Conservation (phyloP, 2,329 filamentous ascomycete species). For the Clarireedia homoeocarpa region DNA sequence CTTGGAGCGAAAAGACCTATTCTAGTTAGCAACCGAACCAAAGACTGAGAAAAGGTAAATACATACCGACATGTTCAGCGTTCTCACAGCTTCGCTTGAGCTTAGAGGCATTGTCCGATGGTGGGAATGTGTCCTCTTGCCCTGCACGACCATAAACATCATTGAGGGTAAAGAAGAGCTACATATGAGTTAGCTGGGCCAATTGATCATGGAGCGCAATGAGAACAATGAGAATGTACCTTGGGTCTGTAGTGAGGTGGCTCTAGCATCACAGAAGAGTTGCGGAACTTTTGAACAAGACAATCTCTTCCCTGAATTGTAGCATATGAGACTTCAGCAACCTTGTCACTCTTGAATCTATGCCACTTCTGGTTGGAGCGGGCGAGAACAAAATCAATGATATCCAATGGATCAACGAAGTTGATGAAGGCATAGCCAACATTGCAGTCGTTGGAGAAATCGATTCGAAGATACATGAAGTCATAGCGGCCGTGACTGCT, state of each 20-base stretch:
- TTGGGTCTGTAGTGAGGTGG: slow-evolving; percentile 75
- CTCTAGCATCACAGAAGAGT: slow-evolving; percentile 93
- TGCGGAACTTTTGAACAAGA: slow-evolving; percentile 89
- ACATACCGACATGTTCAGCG: slow-evolving; percentile 70
- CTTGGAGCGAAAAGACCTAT: slow-evolving; percentile 74
- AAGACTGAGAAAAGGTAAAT: background rate
- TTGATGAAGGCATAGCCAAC: slow-evolving; percentile 98
- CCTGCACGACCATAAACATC: slow-evolving; percentile 55
- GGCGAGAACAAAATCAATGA: slow-evolving; percentile 67
- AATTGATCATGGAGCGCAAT: background rate
- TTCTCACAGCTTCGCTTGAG: slow-evolving; percentile 83
- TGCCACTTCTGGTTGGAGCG: slow-evolving; percentile 68
- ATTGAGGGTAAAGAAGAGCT: slow-evolving; percentile 48
- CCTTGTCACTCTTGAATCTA: slow-evolving; percentile 75
- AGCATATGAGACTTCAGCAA: slow-evolving; percentile 90
- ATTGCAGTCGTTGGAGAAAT: slow-evolving; percentile 78
- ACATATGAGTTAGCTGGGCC: slow-evolving; percentile 30
- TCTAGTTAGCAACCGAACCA: slow-evolving; percentile 8
- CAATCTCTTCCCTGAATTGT: slow-evolving; percentile 92
- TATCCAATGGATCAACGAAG: slow-evolving; percentile 72
- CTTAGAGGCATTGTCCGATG: slow-evolving; percentile 77
- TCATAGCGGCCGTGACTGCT: slow-evolving; percentile 79
- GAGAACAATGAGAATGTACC: slow-evolving; percentile 41
- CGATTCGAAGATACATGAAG: slow-evolving; percentile 91
- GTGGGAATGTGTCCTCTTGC: slow-evolving; percentile 66